Evolutionary conservation across 495 filamentous ascomycete species (phyloP).

Genomic region (Neurospora sp.): DNA sequence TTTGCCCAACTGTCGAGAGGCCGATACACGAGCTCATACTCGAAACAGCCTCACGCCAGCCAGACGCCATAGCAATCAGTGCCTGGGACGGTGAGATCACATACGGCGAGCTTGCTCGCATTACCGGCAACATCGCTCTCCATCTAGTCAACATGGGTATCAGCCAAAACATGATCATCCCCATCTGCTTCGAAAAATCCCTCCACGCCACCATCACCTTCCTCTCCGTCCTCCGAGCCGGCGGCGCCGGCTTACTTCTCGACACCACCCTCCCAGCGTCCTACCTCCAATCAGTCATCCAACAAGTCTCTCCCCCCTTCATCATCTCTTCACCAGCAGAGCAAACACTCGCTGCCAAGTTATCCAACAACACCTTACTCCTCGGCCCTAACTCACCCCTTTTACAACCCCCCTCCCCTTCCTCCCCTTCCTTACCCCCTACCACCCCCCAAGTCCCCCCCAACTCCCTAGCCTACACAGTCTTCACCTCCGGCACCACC

Average conservation of each 20-base stretch:
- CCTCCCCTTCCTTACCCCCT: not conserved
- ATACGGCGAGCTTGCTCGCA: conserved; percentile 39
- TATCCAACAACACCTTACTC: conserved; percentile 1
- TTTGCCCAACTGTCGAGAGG: conserved; percentile 20
- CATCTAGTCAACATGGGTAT: conserved; percentile 30
- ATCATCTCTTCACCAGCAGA: conserved; percentile 44
- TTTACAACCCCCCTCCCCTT: not conserved
- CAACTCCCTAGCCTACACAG: conserved; percentile 37
- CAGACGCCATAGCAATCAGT: conserved; percentile 20
- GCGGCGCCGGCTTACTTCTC: conserved; percentile 47
- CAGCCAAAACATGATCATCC: conserved; percentile 40
- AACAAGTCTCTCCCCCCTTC: conserved; percentile 16
- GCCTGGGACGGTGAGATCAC: conserved; percentile 52
- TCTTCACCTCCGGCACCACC: conserved; percentile 46
- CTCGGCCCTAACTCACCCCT: conserved; percentile 3
- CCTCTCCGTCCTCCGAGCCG: conserved; percentile 40
- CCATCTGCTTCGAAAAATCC: conserved; percentile 47
- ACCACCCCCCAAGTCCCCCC: conserved; percentile 11
- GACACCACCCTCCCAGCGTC: conserved; percentile 45
- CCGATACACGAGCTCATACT: conserved; percentile 32
- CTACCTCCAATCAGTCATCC: conserved; percentile 29
- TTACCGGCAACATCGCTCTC: conserved; percentile 26
- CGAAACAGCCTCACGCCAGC: conserved; percentile 32
- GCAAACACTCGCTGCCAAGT: conserved; percentile 6
- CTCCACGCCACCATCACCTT: conserved; percentile 38